Base-by-base conservation (phyloP, 495 filamentous ascomycete genomes). In the Cetradonia linearis region DNA sequence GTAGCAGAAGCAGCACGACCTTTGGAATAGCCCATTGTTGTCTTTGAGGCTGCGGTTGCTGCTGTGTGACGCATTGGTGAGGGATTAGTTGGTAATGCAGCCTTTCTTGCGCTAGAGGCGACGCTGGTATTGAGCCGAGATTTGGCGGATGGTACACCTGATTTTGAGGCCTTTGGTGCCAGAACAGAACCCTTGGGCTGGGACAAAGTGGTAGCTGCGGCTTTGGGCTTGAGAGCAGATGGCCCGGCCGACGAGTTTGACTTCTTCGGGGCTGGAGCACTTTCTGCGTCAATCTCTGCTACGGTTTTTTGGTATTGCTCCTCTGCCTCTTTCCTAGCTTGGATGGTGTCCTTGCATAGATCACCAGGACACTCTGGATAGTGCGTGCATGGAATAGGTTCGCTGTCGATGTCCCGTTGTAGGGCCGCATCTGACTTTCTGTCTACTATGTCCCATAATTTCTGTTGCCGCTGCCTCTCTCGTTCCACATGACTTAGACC, bases 11-110 rank as follows among this genome's bases (percentile, higher is more conserved):
- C 78, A 18, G 76, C 77, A 18, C 89, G 79, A 31, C 91, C 89
- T 67, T 86, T 88, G 55, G 81, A 83, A 68, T 91, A 92, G 8
- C 90, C 90, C 31, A 96, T 72, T 0, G 91, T 95, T 50, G 81
- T 86, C 56, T 81, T 80, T 14, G 90, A 91, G 13, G 78, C 80
- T n/a, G 73, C 77, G 8, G 75, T 77, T 23, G 87, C 86, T 8
- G 84, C 82, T 5, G 81, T 73, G 64, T 82, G 73, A 56, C 81
- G 77, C 76, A 83, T 76, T 14, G 72, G 70, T 11, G 82, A 85
- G 3, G 72, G 74, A 52, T 78, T 78, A 58, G 72, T 77, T 38
- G 62, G 69, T 23, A 73, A 69, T 16, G 69, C 67, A 49, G 59
- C 60, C 30, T 73, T 67, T 67, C 76, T 81, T 60, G 72, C 74